These are phyloP conservation scores for Hylodesmum podocarpum DNA, from an alignment of 306 rosid genomes.

Conservation along the genomic window DNA sequence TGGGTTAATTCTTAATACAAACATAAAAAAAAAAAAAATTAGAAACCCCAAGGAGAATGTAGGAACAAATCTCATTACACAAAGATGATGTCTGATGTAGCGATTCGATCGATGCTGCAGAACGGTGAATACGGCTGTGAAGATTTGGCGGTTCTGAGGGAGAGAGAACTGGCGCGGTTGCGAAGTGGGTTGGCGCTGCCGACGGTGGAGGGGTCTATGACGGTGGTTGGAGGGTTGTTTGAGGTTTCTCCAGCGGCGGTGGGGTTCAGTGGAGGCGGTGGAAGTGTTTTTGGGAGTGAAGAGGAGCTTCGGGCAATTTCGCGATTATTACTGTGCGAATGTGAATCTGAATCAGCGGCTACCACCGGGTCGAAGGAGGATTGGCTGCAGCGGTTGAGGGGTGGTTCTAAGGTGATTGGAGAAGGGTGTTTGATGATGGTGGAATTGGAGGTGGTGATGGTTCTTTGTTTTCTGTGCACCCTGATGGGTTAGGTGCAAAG, in stretches of 20 bases:
- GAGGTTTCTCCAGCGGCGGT: constrained; percentile 36
- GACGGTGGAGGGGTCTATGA: constrained; percentile 78
- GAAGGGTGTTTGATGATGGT: constrained; percentile 23
- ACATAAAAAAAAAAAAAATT: background rate
- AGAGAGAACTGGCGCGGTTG: constrained; percentile 63
- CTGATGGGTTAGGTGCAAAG: constrained; percentile 66
- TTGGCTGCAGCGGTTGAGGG: constrained; percentile 77
- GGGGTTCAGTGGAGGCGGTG: constrained; percentile 42
- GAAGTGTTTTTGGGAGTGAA: constrained; percentile 38
- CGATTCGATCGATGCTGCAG: constrained; percentile 69
- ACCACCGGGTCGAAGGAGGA: constrained; percentile 92
- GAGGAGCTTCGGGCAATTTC: constrained; percentile 82
- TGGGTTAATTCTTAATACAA: no score
- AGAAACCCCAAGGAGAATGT: constrained; percentile 58
- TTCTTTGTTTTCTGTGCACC: constrained; percentile 66
- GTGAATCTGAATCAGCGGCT: constrained; percentile 79
- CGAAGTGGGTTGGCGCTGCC: constrained; percentile 97
- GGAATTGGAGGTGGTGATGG: constrained; percentile 54
- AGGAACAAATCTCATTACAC: constrained; percentile 45
- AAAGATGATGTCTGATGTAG: constrained; percentile 73
- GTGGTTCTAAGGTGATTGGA: constrained; percentile 49
- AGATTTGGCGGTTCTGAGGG: constrained; percentile 66
- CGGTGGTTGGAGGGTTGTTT: constrained; percentile 61
- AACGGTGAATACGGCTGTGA: constrained; percentile 55
- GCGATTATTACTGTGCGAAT: constrained; percentile 70